Conservation (phyloP, 2,329 filamentous ascomycete species). For the Colletotrichum echinochloae region DNA sequence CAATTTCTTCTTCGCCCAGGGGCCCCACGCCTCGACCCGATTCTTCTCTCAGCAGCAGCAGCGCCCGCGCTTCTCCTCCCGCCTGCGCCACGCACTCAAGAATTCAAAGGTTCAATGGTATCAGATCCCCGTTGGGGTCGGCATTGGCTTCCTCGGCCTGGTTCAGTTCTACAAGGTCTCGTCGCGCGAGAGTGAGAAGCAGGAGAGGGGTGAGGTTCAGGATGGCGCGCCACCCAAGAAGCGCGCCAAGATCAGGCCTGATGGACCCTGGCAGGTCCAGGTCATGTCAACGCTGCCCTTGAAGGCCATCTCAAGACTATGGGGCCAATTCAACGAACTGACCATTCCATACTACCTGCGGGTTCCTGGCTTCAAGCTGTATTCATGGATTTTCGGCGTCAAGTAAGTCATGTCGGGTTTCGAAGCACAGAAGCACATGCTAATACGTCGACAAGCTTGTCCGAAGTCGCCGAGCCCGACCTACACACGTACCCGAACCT, state of each 20-base stretch:
- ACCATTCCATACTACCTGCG: constrained; percentile 89
- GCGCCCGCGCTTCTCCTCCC: constrained; percentile 63
- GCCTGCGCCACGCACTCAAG: constrained; percentile 62
- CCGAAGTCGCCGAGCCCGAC: constrained; percentile 89
- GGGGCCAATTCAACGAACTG: constrained; percentile 92
- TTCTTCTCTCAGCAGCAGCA: constrained; percentile 57
- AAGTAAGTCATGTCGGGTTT: constrained; percentile 59
- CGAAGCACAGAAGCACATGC: constrained; percentile 25
- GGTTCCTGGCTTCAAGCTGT: constrained; percentile 90
- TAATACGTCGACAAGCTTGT: constrained; percentile 70
- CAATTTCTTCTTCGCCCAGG: constrained; percentile 46
- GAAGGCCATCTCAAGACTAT: constrained; percentile 89
- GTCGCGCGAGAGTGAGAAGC: constrained; percentile 64
- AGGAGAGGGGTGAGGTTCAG: constrained; percentile 58
- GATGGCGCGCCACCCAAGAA: constrained; percentile 60
- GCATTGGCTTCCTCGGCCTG: constrained; percentile 84
- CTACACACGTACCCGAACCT: constrained; percentile 92
- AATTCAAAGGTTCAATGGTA: constrained; percentile 82
- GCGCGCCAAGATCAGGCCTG: constrained; percentile 76
- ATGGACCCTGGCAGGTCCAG: constrained; percentile 92
- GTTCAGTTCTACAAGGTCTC: constrained; percentile 86
- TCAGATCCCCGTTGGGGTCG: constrained; percentile 87
- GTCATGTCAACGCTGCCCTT: constrained; percentile 93
- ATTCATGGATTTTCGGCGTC: constrained; percentile 92
- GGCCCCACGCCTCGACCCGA: constrained; percentile 47